phyloP scores from a whole-genome alignment of 2,329 filamentous ascomycete species.

The Trichophyton equinum region DNA sequence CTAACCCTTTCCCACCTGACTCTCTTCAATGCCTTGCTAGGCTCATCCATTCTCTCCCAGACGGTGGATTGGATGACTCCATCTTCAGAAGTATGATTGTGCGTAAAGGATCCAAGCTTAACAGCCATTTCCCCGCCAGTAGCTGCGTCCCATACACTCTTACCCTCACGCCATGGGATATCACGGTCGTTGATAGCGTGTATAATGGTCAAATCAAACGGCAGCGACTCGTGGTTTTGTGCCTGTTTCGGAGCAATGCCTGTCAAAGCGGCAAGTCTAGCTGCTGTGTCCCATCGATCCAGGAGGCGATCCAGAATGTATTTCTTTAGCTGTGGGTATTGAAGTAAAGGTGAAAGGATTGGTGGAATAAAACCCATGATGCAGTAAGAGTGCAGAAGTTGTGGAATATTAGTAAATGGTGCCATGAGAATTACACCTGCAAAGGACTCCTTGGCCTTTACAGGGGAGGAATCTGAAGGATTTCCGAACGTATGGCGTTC shows the following conservation, averaged over 20 bases:
- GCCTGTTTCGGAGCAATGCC: conserved; percentile 16
- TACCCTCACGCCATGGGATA: conserved; percentile 54
- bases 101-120: conserved; percentile 20
- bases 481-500: conserved; percentile 50
- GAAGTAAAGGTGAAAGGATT: conserved; percentile 59
- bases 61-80: conserved; percentile 25
- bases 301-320: conserved; percentile 52
- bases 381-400: conserved; percentile 63
- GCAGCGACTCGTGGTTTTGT: conserved; percentile 40
- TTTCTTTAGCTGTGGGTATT: conserved; percentile 51
- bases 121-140: conserved; percentile 20
- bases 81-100: conserved; percentile 20
- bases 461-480: conserved; percentile 27
- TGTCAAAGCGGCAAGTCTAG: conserved; percentile 43
- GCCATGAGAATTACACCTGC: conserved; percentile 70
- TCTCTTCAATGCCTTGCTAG: conserved; percentile 22
- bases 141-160: conserved; percentile 28
- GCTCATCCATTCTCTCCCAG: conserved; percentile 23
- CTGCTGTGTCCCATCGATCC: conserved; percentile 70
- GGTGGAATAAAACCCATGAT: conserved; percentile 63
- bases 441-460: conserved; percentile 44
- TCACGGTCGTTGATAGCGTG: conserved; percentile 73
- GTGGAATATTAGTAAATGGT: conserved; percentile 62
- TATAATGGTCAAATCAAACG: conserved; percentile 56
- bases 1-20: conserved; percentile 34